Percentiles rank a stretch among this genome's conserved stretches.
These are phyloP conservation scores for Cubamyces sp. DNA, from an alignment of 768 basidiomycete species.

Conservation along the genomic window DNA sequence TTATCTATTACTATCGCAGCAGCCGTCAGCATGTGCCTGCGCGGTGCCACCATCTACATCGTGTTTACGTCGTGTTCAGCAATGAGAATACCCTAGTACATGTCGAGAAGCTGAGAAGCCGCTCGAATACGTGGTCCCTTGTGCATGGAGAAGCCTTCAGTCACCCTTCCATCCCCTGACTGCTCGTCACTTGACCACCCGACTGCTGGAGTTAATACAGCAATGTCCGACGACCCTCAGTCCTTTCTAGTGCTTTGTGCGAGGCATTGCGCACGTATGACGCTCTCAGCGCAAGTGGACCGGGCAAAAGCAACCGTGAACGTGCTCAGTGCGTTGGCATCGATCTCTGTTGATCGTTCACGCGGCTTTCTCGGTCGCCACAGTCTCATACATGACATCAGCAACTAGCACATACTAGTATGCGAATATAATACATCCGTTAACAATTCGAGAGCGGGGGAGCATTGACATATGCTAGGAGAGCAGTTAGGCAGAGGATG, in stretches of 20 bases:
- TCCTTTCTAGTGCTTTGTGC: neutral
- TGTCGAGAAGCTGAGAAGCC: slow-evolving; percentile 18
- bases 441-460: neutral
- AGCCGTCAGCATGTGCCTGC: slow-evolving; percentile 13
- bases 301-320: slow-evolving; percentile 3
- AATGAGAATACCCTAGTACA: slow-evolving; percentile 15
- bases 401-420: too few species aligned
- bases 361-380: neutral
- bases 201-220: slow-evolving; percentile 10
- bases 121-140: slow-evolving; percentile 6
- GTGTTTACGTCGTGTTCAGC: slow-evolving; percentile 22
- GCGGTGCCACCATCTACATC: slow-evolving; percentile 9
- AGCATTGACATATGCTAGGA: slow-evolving; percentile 1
- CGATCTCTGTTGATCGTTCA: slow-evolving; percentile 5
- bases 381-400: neutral
- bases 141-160: slow-evolving; percentile 8
- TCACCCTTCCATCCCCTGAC: slow-evolving; percentile 12
- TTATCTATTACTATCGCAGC: neutral
- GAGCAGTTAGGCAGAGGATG: neutral
- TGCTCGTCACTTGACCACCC: slow-evolving; percentile 18
- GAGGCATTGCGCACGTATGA: neutral
- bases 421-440: neutral
- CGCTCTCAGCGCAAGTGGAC: neutral
- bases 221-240: slow-evolving; percentile 14
- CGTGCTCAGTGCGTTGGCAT: neutral